Evolutionary conservation across 805 yeast species (phyloP).

Genomic region (Saccharomycopsis babjevae): DNA sequence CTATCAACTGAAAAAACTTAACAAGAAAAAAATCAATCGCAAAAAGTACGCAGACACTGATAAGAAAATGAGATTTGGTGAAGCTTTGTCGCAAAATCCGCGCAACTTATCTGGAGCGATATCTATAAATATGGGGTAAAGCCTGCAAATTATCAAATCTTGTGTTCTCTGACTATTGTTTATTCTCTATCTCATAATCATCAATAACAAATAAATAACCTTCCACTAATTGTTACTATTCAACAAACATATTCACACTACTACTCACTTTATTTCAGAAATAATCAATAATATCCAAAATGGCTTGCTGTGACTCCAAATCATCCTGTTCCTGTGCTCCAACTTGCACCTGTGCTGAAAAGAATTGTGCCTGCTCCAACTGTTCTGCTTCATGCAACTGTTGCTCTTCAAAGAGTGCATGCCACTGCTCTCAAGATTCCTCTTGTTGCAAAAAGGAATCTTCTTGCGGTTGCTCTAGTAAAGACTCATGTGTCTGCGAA

Average conservation of each 20-base stretch:
- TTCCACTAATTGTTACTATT: too few relatives aligned
- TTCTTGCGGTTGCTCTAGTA: neutral
- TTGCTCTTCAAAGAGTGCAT: neutral
- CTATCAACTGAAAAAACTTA: neutral
- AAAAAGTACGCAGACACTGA: neutral
- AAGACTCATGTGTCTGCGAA: neutral
- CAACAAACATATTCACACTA: too few relatives aligned
- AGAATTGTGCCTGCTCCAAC: neutral
- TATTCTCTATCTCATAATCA: too few relatives aligned
- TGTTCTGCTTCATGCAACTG: neutral
- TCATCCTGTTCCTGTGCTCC: neutral
- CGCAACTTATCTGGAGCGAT: neutral
- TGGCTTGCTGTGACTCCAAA: slow-evolving; percentile 1
- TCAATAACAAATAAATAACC: too few relatives aligned
- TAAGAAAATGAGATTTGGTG: neutral
- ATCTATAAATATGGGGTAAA: too few relatives aligned
- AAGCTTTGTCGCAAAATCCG: neutral
- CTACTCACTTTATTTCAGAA: neutral
- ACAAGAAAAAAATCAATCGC: neutral
- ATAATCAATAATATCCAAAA: neutral
- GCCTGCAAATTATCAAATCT: too few relatives aligned
- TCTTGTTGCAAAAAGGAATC: neutral
- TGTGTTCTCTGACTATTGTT: too few relatives aligned
- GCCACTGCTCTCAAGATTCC: neutral
- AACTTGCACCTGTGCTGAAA: neutral